Evolutionary conservation across 352 stramenopile species (phyloP).

Genomic region (Phytophthora sp.): DNA sequence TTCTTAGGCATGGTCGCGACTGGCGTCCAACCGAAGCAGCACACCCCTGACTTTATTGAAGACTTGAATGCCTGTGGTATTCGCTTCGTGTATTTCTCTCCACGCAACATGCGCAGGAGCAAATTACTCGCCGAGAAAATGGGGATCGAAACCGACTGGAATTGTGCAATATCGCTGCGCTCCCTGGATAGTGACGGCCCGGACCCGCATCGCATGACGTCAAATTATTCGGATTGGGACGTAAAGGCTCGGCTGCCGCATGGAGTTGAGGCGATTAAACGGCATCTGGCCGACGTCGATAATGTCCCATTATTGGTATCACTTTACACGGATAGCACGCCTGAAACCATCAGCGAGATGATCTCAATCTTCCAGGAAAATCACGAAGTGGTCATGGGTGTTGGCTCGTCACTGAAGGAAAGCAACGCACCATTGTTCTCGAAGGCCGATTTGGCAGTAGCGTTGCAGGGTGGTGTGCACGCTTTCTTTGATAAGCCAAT

Average conservation of each 20-base stretch:
- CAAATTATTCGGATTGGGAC: conserved; percentile 98
- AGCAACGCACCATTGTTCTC: conserved; percentile 82
- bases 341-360: conserved; percentile 95
- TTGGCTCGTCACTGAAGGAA: conserved; percentile 79
- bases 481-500: conserved; percentile 78
- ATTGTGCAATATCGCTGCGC: conserved; percentile 97
- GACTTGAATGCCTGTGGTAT: conserved; percentile 95
- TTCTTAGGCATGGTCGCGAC: conserved; percentile 97
- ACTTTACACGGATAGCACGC: conserved; percentile 98
- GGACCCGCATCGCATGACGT: conserved; percentile 96
- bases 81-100: conserved; percentile 99
- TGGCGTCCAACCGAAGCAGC: conserved; percentile 93
- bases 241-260: conserved; percentile 96
- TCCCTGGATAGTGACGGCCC: conserved; percentile 91
- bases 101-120: conserved; percentile 97
- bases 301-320: conserved; percentile 98
- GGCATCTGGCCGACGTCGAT: conserved; percentile 97
- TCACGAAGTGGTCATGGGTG: conserved; percentile 82
- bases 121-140: conserved; percentile 98
- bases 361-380: conserved; percentile 88
- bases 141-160: conserved; percentile 99
- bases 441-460: conserved; percentile 72
- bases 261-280: conserved; percentile 95
- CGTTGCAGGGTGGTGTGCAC: conserved; percentile 67
- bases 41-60: conserved; percentile 96